Base-by-base conservation (phyloP, 768 basidiomycete genomes). In the Termitomyces sp. region DNA sequence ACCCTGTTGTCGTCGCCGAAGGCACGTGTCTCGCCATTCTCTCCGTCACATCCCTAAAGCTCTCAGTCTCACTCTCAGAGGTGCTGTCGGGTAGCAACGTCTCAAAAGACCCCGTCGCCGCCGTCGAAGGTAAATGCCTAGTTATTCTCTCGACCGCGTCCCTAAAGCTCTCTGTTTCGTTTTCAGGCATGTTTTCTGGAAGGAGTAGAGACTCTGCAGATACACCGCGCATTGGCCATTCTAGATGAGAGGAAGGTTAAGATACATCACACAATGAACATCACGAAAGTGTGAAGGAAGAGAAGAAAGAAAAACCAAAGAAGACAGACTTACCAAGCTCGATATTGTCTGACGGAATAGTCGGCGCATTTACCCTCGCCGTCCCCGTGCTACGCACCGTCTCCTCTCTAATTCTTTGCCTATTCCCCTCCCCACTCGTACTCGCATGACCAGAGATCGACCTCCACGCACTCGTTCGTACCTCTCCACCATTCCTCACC, bases 401-500 rank as follows among this genome's bases (percentile, higher is more conserved):
- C 52, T n/a, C 41, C 18, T 20, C 38, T 14, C 44, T 33, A 43
- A 1, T 43, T 22, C 53, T 33, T 30, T 35, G 41, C 32, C 54
- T 47, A 28, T 3, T 38, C 48, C 35, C 53, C 11, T 47, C 54
- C 36, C 18, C 47, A 18, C 11, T 38, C 20, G 11, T 8, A 14
- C 33, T 52, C 3, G 16, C 9, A 49, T 5, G 2, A 3, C 38
- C 32, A 18, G 49, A 45, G 6, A 35, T 38, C 8, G 54, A 49
- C 33, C 57, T 55, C 57, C 60, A 52, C 36, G 50, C 47, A 28
- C 60, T 61, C 18, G 57, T 49, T 2, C 55, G 47, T 9, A 33
- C 49, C n/a, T 51, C 50, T n/a, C 13, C 3, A 11, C 18, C 20
- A 10, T 20, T 13, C 20, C 40, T 20, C n/a, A 10, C 40, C 40